Evolutionary conservation across 1,284 basidiomycete genomes (phyloP), one percentile per base, ranked within the genome.

Genomic region (Pseudozyma tsukubaensis): DNA sequence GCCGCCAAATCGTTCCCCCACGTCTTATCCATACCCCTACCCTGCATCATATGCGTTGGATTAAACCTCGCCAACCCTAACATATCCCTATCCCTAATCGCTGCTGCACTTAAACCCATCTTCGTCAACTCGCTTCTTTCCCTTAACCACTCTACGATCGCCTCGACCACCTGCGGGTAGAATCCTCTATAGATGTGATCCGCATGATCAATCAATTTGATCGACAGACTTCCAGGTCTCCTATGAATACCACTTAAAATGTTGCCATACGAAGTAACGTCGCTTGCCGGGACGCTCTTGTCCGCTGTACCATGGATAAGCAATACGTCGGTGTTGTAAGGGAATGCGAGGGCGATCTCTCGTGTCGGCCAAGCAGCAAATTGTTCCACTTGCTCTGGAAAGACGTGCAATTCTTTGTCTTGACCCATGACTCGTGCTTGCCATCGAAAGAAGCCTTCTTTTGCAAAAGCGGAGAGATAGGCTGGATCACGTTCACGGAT

Each of bases 301-400:
- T 81, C 79, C 8, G 64, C 54, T 6, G 72, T 74, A 11, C 79
- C 79, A 21, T 77, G 71, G 16, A 81, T 69, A 0, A 80, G 54
- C 24, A 81, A 59, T 16, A 59, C 56, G 32, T 81, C 79, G n/a
- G 69, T 69, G 8, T 77, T 66, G 50, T 59, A 57, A 8, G 79
- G 79, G 34, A 75, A 76, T 2, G 64, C 52, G 0, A 56, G 56
- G 3, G 77, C 73, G 29, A 62, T 59, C 13, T 71, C 49, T 1
- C 49, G 51, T 19, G 79, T 76, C 0, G 70, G 73, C 60, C 66
- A 80, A 9, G 52, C 45, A 11, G 69, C 72, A 36, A 81, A 81
- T 35, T 62, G 61, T 32, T 76, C 72, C 13, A 81, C 70, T 36
- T 77, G 60, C 18, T 68, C 59, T 1, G 76, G 78, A 21, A 60